These are phyloP conservation scores for Rhododendron henanense DNA, from an alignment of 148 eudicot species.

Conservation along the genomic window DNA sequence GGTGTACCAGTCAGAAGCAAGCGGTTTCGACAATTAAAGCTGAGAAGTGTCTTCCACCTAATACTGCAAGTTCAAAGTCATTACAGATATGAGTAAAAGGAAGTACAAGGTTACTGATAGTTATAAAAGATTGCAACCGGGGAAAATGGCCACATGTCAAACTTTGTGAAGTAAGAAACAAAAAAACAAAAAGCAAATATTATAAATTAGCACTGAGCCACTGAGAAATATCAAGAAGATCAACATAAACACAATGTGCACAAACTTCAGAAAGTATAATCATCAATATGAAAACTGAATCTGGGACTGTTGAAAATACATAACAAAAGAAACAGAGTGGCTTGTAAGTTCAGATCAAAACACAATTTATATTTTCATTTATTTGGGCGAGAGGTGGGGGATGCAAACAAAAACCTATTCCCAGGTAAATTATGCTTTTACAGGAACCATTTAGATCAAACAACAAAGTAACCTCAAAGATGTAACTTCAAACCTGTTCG, in stretches of 20 bases:
- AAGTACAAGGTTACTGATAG: constrained; percentile 1
- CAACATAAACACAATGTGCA: background rate
- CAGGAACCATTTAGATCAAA: background rate
- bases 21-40: constrained; percentile 95
- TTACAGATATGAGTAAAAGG: background rate
- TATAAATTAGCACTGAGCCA: background rate
- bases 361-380: background rate
- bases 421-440: background rate
- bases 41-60: constrained; percentile 98
- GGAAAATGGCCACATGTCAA: background rate
- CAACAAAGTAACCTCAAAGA: constrained; percentile 10
- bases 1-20: constrained; percentile 97
- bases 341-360: background rate
- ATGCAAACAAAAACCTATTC: background rate
- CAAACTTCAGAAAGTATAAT: background rate
- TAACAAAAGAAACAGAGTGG: background rate
- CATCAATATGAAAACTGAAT: background rate
- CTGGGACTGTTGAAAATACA: background rate
- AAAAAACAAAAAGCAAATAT: background rate
- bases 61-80: constrained; percentile 53
- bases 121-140: background rate
- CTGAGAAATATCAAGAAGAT: background rate
- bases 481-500: constrained; percentile 58
- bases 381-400: background rate
- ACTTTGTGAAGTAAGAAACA: background rate